Percentiles rank a stretch among this genome's conserved stretches.
These are phyloP conservation scores for Macrophomina tecta DNA, from an alignment of 2,329 filamentous ascomycete genomes.

Conservation along the genomic window DNA sequence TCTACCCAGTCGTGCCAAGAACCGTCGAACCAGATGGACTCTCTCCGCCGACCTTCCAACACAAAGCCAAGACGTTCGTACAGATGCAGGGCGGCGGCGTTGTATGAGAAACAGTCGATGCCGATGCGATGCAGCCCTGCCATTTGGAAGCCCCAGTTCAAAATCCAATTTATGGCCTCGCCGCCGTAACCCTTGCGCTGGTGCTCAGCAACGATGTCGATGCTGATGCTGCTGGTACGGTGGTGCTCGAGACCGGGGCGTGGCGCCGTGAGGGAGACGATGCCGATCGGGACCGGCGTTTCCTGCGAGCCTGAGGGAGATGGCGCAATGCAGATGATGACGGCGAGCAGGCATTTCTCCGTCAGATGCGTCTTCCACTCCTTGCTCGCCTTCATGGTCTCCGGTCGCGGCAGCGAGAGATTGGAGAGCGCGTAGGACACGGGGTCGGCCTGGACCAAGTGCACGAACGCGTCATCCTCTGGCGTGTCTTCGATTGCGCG, in stretches of 20 bases:
- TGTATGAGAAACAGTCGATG: constrained; percentile 51
- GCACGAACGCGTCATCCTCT: constrained; percentile 6
- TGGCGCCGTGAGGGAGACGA: constrained; percentile 3
- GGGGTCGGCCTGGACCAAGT: constrained; percentile 4
- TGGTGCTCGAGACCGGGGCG: constrained; percentile 42
- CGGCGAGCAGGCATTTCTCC: background rate
- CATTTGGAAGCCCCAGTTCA: constrained; percentile 55
- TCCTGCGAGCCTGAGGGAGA: background rate
- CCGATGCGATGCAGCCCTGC: constrained; percentile 54
- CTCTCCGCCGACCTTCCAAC: constrained; percentile 50
- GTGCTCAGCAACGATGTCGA: constrained; percentile 43
- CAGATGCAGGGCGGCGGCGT: constrained; percentile 49
- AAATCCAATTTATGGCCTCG: constrained; percentile 55
- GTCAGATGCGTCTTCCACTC: background rate
- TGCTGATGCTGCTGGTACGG: constrained; percentile 49
- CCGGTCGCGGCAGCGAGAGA: background rate
- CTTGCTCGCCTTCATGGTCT: background rate
- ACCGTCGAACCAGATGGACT: constrained; percentile 53
- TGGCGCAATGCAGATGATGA: constrained; percentile 14
- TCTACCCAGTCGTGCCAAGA: constrained; percentile 35
- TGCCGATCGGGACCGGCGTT: background rate
- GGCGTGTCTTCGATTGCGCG: constrained; percentile 9
- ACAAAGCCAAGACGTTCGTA: constrained; percentile 56
- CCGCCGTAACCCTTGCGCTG: constrained; percentile 53
- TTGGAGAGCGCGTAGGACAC: constrained; percentile 3